Evolutionary conservation across 2,329 filamentous ascomycete genomes (phyloP).

Genomic region (Hymenotorrendiella dingleyae): DNA sequence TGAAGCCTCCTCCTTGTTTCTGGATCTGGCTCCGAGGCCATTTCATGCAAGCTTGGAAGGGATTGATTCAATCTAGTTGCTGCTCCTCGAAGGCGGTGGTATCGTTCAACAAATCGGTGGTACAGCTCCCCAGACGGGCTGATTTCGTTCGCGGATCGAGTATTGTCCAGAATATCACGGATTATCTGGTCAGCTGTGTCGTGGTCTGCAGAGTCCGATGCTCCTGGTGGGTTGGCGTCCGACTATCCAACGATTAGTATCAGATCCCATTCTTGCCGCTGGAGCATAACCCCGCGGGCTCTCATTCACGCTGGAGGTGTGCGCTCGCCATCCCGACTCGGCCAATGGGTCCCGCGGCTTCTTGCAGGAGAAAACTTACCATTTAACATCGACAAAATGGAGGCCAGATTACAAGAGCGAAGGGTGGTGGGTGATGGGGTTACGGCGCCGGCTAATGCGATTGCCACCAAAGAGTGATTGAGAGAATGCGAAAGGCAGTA

Average conservation of each 20-base stretch:
- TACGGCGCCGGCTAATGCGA: too few species aligned
- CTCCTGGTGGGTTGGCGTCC: conserved; percentile 24
- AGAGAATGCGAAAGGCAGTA: too few species aligned
- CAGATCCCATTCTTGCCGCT: not conserved
- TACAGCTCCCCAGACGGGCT: conserved; percentile 40
- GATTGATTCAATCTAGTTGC: conserved; percentile 12
- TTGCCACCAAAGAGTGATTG: too few species aligned
- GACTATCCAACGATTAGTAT: conserved; percentile 17
- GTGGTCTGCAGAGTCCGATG: conserved; percentile 19
- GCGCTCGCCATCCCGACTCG: too few species aligned
- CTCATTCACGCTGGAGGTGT: too few species aligned
- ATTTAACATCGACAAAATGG: too few species aligned
- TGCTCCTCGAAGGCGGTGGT: conserved; percentile 29
- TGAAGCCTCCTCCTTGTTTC: conserved; percentile 12
- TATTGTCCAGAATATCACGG: conserved; percentile 36
- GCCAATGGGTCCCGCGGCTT: too few species aligned
- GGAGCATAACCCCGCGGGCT: too few species aligned
- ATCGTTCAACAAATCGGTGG: conserved; percentile 38
- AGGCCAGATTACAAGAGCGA: too few species aligned
- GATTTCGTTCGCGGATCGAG: conserved; percentile 32
- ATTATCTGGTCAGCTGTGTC: conserved; percentile 30
- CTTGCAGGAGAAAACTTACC: too few species aligned
- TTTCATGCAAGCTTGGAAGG: conserved; percentile 21
- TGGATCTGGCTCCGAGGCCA: conserved; percentile 26
- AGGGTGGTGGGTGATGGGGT: too few species aligned